Evolutionary conservation across 164 flowering plant species (phyloP).

Genomic region (Cinnamomum chago): DNA sequence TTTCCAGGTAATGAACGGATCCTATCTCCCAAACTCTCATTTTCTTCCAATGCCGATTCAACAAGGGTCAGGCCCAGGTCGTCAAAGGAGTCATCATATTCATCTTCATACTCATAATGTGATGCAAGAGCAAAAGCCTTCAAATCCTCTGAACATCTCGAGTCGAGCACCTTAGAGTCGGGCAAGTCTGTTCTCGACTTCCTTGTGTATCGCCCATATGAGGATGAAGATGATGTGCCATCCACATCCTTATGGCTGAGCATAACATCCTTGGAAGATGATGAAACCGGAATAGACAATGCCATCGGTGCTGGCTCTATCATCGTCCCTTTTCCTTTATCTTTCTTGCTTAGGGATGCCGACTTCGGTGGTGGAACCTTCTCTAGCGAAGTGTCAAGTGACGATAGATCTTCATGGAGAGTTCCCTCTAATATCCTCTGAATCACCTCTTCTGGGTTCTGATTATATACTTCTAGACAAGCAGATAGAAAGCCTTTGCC

Average conservation of each 20-base stretch:
- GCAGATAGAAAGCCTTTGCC: constrained; percentile 83
- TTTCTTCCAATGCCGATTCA: constrained; percentile 65
- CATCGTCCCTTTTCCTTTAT: constrained; percentile 81
- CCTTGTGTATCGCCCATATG: constrained; percentile 70
- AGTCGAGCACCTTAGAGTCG: constrained; percentile 35
- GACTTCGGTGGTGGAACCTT: constrained; percentile 43
- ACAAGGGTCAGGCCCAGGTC: constrained; percentile 77
- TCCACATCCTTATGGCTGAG: constrained; percentile 11
- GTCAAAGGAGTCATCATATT: constrained; percentile 97
- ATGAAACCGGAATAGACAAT: not conserved
- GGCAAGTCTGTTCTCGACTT: constrained; percentile 45
- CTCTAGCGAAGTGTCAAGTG: constrained; percentile 60
- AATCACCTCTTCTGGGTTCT: constrained; percentile 87
- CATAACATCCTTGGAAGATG: constrained; percentile 12
- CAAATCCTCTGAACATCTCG: constrained; percentile 35
- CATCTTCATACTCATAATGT: constrained; percentile 91
- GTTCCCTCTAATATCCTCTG: constrained; percentile 91
- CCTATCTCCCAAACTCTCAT: constrained; percentile 47
- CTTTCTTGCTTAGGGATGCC: constrained; percentile 35
- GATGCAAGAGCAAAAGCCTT: constrained; percentile 48
- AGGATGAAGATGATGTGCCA: constrained; percentile 43
- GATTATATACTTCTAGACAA: constrained; percentile 88
- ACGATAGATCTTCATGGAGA: constrained; percentile 73
- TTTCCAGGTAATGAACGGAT: constrained; percentile 26
- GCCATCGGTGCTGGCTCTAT: constrained; percentile 30